These are phyloP conservation scores for Ramalina peruviana DNA, from an alignment of 495 filamentous ascomycete species.

Conservation along the genomic window DNA sequence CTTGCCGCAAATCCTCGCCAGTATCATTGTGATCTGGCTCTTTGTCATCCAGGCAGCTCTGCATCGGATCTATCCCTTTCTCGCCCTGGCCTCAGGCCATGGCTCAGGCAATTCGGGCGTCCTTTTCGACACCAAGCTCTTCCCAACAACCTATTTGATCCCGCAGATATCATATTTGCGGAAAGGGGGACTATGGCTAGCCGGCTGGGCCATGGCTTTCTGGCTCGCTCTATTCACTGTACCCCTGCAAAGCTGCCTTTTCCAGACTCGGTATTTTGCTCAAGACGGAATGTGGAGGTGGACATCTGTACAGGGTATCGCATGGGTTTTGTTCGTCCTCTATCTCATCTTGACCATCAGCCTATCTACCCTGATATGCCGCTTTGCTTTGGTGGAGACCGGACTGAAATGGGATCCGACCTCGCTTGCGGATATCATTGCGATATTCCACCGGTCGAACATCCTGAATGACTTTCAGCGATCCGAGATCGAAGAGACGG, in stretches of 20 bases:
- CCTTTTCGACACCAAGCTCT: conserved; percentile 28
- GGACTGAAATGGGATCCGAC: conserved; percentile 75
- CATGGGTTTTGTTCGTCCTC: conserved; percentile 62
- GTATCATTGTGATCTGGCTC: conserved; percentile 57
- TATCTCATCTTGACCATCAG: conserved; percentile 54
- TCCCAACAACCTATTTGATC: conserved; percentile 39
- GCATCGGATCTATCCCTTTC: conserved; percentile 67
- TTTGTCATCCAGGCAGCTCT: conserved; percentile 60
- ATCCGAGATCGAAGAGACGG: conserved; percentile 37
- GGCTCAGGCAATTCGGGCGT: conserved; percentile 19
- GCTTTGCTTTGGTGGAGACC: conserved; percentile 39
- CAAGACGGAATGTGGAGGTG: conserved; percentile 49
- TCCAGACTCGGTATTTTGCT: conserved; percentile 39
- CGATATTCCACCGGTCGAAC: conserved; percentile 67
- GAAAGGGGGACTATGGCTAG: conserved; percentile 39
- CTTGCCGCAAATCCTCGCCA: conserved; percentile 64
- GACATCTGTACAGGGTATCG: conserved; percentile 59
- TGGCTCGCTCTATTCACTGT: conserved; percentile 53
- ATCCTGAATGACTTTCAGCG: conserved; percentile 52
- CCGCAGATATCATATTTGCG: conserved; percentile 45
- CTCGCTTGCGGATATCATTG: conserved; percentile 65
- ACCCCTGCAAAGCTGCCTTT: conserved; percentile 50
- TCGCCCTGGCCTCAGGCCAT: conserved; percentile 49
- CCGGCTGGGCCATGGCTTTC: conserved; percentile 38
- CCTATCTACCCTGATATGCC: conserved; percentile 36